A percentile compares a stretch with the other conserved stretches of the same genome.
Evolutionary conservation across 1,284 basidiomycete species (phyloP).

Genomic region (Heimioporus punctisporus): DNA sequence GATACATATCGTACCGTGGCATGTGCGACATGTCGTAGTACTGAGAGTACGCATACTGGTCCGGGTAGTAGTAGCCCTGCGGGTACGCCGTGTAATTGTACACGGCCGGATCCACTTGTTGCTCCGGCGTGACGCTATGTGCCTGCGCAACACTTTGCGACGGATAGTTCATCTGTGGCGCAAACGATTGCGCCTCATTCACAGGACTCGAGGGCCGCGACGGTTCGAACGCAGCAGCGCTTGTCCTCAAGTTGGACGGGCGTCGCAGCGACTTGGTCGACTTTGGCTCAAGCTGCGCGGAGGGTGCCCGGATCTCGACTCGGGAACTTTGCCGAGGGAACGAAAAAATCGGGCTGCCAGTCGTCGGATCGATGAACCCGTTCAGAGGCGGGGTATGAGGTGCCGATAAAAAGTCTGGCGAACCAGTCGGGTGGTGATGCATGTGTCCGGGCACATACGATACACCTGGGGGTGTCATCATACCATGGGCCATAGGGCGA

Average conservation of each 20-base stretch:
- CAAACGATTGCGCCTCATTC: constrained; percentile 10
- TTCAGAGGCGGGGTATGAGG: constrained; percentile 59
- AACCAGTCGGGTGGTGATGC: constrained; percentile 54
- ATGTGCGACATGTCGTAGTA: constrained; percentile 68
- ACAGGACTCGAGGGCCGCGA: constrained; percentile 30
- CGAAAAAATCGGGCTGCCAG: constrained; percentile 67
- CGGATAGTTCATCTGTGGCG: constrained; percentile 12
- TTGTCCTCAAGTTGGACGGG: constrained; percentile 44
- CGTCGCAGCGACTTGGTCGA: constrained; percentile 33
- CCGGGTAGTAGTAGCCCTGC: constrained; percentile 65
- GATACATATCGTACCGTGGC: constrained; percentile 69
- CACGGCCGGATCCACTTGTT: constrained; percentile 28
- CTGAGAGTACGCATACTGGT: constrained; percentile 62
- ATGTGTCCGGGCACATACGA: constrained; percentile 49
- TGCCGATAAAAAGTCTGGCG: constrained; percentile 61
- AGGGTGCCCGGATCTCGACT: constrained; percentile 74
- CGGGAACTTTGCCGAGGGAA: constrained; percentile 73
- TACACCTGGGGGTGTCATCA: constrained; percentile 45
- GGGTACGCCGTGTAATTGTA: constrained; percentile 58
- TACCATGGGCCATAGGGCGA: constrained; percentile 58
- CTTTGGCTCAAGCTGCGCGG: constrained; percentile 37
- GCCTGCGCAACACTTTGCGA: constrained; percentile 20
- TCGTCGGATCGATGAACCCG: constrained; percentile 62
- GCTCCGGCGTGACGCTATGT: constrained; percentile 19
- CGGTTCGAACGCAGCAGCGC: constrained; percentile 49